Percentiles rank a stretch among this genome's conserved stretches.
phyloP scores from a whole-genome alignment of 306 rosid species.

The Delonix regia region DNA sequence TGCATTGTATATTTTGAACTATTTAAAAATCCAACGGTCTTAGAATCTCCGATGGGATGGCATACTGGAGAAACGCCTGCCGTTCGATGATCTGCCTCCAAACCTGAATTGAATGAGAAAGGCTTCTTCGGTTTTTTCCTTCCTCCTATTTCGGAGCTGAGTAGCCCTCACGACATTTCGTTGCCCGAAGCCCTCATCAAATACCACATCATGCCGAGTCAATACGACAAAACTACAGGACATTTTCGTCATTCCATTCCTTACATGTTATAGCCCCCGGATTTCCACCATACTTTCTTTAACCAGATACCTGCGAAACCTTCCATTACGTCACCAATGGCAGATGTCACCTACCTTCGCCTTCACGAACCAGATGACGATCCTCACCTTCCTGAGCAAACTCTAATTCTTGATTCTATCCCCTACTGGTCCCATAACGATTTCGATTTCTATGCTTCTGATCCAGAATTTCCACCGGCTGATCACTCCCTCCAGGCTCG shows the following conservation, averaged over 20 bases:
- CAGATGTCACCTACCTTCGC: constrained; percentile 34
- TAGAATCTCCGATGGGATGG: too few relatives aligned
- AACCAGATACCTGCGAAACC: not conserved
- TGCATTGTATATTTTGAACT: too few relatives aligned
- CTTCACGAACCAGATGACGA: constrained; percentile 45
- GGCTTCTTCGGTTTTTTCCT: too few relatives aligned
- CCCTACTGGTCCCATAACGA: constrained; percentile 38
- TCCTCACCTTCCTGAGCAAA: constrained; percentile 23
- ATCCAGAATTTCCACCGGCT: constrained; percentile 40
- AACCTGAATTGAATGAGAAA: too few relatives aligned
- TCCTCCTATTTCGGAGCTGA: not conserved
- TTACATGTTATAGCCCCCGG: not conserved
- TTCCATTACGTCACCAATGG: not conserved
- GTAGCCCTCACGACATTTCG: not conserved
- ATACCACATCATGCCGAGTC: not conserved
- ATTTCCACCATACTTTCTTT: not conserved
- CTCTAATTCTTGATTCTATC: constrained; percentile 32
- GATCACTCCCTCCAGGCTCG: constrained; percentile 32
- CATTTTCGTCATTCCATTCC: constrained; percentile 1
- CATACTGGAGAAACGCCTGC: too few relatives aligned
- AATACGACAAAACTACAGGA: not conserved
- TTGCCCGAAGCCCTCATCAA: not conserved
- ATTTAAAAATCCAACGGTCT: too few relatives aligned
- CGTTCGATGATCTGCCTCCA: too few relatives aligned
- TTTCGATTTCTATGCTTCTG: constrained; percentile 46